Conservation (phyloP, 148 eudicot species). For the Spergularia marina region DNA sequence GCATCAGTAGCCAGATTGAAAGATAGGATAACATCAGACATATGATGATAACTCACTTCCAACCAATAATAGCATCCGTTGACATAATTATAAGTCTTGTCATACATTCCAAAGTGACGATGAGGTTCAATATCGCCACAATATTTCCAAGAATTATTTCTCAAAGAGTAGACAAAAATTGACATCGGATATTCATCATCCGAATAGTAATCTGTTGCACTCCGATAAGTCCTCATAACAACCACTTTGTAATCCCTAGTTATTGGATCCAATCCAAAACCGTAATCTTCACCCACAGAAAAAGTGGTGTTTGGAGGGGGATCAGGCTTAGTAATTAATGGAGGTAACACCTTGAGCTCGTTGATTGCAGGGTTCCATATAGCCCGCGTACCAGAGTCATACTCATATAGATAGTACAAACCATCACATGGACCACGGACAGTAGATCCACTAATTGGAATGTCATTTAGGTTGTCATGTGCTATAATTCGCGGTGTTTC, state of each 20-base stretch:
- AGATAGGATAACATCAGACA: not conserved
- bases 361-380: constrained; percentile 14
- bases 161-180: not conserved
- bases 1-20: not conserved
- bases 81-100: not conserved
- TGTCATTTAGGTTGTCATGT: not conserved
- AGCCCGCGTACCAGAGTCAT: not conserved
- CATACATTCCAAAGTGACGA: not conserved
- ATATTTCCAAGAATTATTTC: not conserved
- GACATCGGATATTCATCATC: not conserved
- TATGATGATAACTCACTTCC: not conserved
- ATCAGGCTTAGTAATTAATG: not conserved
- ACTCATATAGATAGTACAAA: not conserved
- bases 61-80: constrained; percentile 7
- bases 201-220: too few species aligned
- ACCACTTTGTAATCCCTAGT: constrained; percentile 13
- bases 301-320: not conserved
- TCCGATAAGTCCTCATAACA: not conserved
- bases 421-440: constrained; percentile 20
- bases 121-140: not conserved
- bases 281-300: not conserved
- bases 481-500: constrained; percentile 13
- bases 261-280: constrained; percentile 6
- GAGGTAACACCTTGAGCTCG: constrained; percentile 1
- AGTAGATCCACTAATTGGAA: not conserved